Percentiles rank a stretch among this genome's conserved stretches.
Evolutionary conservation across 768 basidiomycete genomes (phyloP).

Genomic region (Amanita polypyramis): DNA sequence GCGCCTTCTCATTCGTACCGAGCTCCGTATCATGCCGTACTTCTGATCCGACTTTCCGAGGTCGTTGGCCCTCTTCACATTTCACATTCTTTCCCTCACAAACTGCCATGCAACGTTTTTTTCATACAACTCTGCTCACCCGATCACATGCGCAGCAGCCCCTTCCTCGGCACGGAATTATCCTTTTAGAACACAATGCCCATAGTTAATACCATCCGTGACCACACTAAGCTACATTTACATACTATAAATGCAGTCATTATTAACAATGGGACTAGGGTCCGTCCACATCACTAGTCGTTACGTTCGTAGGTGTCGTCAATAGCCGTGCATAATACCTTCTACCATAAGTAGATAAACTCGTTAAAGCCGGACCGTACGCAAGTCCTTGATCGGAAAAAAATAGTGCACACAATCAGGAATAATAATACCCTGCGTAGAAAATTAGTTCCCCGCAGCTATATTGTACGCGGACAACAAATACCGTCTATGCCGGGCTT

Average conservation of each 20-base stretch:
- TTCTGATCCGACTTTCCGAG: slow-evolving; percentile 34
- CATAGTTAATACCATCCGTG: slow-evolving; percentile 12
- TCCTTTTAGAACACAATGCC: slow-evolving; percentile 1
- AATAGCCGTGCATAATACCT: slow-evolving; percentile 5
- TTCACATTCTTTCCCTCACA: slow-evolving; percentile 14
- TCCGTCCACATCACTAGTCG: slow-evolving; percentile 20
- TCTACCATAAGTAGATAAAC: neutral
- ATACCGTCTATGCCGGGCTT: slow-evolving; percentile 56
- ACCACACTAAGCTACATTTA: slow-evolving; percentile 11
- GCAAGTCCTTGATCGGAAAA: slow-evolving; percentile 11
- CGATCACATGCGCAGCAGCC: slow-evolving; percentile 16
- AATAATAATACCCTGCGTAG: slow-evolving; percentile 40
- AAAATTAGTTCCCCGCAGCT: slow-evolving; percentile 16
- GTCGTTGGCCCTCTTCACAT: slow-evolving; percentile 15
- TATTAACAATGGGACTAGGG: slow-evolving; percentile 14
- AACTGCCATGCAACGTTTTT: slow-evolving; percentile 31
- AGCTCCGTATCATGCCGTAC: slow-evolving; percentile 19
- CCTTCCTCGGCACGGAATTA: slow-evolving; percentile 6
- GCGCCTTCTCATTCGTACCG: slow-evolving; percentile 16
- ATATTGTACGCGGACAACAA: slow-evolving; percentile 13
- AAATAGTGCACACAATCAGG: slow-evolving; percentile 23
- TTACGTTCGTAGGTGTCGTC: slow-evolving; percentile 23
- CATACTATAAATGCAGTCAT: slow-evolving; percentile 17
- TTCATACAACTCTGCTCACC: slow-evolving; percentile 27
- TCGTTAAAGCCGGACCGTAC: neutral